Conservation (phyloP, 2,329 filamentous ascomycete species). For the Aspergillus carbonarius region DNA sequence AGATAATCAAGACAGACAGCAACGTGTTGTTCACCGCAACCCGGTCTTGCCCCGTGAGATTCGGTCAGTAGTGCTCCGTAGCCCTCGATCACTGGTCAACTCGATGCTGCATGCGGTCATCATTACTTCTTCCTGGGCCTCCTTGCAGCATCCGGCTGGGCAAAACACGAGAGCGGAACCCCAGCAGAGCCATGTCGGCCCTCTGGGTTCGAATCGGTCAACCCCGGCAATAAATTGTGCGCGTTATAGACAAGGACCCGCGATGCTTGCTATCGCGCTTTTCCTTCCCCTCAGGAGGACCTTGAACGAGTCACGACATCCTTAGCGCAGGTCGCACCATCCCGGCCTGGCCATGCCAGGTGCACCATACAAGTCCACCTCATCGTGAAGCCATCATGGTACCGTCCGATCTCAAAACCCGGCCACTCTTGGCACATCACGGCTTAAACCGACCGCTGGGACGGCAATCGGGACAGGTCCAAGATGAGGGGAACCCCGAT, state of each 20-base stretch:
- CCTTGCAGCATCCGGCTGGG: background rate
- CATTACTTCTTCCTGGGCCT: background rate
- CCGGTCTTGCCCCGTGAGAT: background rate
- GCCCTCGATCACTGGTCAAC: background rate
- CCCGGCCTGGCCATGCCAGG: background rate
- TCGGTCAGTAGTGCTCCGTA: background rate
- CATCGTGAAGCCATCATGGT: constrained; percentile 3
- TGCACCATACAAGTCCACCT: background rate
- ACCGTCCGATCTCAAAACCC: background rate
- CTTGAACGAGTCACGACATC: constrained; percentile 3
- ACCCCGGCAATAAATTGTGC: background rate
- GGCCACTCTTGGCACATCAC: background rate
- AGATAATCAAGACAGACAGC: background rate
- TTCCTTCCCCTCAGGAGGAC: background rate
- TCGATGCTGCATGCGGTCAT: background rate
- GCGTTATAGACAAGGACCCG: background rate
- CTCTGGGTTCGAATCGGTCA: background rate
- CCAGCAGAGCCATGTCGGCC: background rate
- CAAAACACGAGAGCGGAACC: background rate
- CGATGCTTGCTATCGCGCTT: background rate
- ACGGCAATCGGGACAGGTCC: background rate
- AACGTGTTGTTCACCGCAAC: background rate
- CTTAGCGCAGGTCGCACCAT: constrained; percentile 9
- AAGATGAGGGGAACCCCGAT: constrained; percentile 2
- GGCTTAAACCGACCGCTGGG: background rate